Evolutionary conservation across 768 basidiomycete genomes (phyloP).

Genomic region (Phlebiopsis flavidoalba): DNA sequence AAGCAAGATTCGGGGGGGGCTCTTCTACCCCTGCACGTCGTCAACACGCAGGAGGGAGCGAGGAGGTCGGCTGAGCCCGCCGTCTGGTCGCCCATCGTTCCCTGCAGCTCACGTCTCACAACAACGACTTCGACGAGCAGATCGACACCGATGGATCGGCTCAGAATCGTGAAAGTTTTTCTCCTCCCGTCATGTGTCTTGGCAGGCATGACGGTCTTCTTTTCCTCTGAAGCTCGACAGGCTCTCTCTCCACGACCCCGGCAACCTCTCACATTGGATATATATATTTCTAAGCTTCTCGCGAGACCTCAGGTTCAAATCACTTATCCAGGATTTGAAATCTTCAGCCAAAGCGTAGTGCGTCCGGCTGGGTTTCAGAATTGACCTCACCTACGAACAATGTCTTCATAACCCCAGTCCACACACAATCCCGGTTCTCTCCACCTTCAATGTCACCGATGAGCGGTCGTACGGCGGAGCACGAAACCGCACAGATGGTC

Average conservation of each 20-base stretch:
- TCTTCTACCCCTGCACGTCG: slow-evolving; percentile 28
- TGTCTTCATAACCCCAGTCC: slow-evolving; percentile 20
- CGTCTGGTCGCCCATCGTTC: slow-evolving; percentile 14
- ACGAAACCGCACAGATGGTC: slow-evolving; percentile 23
- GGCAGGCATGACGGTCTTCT: slow-evolving; percentile 12
- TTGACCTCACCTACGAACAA: slow-evolving; percentile 27
- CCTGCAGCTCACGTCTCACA: slow-evolving; percentile 9
- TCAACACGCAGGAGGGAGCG: slow-evolving; percentile 20
- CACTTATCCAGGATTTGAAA: slow-evolving; percentile 6
- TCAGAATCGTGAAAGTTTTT: slow-evolving; percentile 18
- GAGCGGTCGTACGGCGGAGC: slow-evolving; percentile 24
- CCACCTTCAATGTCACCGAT: slow-evolving; percentile 57
- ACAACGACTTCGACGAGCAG: slow-evolving; percentile 13
- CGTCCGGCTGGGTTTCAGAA: slow-evolving; percentile 39
- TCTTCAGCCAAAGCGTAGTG: slow-evolving; percentile 14
- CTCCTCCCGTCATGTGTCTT: slow-evolving; percentile 10
- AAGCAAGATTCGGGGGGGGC: slow-evolving; percentile 41
- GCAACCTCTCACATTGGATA: slow-evolving; percentile 20
- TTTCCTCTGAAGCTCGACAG: slow-evolving; percentile 9
- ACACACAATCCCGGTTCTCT: slow-evolving; percentile 39
- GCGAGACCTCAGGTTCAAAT: slow-evolving; percentile 13
- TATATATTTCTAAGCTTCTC: slow-evolving; percentile 22
- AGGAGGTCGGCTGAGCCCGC: slow-evolving; percentile 6
- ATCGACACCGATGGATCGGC: slow-evolving; percentile 13
- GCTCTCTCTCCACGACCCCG: slow-evolving; percentile 20